phyloP scores from a whole-genome alignment of 768 basidiomycete species.

The Phlebiopsis gigantea region DNA sequence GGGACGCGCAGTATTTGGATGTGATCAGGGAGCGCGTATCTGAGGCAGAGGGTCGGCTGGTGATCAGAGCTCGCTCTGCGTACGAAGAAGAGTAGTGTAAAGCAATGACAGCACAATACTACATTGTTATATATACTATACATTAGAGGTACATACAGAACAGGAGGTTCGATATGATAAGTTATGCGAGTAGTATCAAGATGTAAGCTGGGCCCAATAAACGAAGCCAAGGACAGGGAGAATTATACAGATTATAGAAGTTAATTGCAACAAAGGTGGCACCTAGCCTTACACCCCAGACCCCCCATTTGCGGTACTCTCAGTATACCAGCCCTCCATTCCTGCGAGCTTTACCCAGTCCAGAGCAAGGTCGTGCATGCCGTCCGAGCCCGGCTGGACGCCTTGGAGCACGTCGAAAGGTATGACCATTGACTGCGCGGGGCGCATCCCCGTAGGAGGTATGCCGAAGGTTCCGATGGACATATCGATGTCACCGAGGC shows the following conservation, averaged over 20 bases:
- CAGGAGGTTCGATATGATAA: no score
- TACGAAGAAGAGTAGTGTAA: no score
- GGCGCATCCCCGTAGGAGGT: not conserved
- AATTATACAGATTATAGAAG: no score
- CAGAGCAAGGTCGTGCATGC: conserved; percentile 13
- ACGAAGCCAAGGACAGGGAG: no score
- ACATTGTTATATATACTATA: no score
- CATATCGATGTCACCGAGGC: conserved; percentile 5
- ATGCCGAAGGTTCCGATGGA: not conserved
- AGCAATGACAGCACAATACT: no score
- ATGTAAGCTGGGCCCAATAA: no score
- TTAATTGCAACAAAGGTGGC: no score
- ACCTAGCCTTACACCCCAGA: no score
- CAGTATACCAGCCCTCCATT: conserved; percentile 13
- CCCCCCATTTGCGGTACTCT: not conserved
- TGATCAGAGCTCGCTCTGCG: not conserved
- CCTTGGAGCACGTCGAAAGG: conserved; percentile 21
- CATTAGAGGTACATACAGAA: no score
- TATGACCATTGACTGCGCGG: conserved; percentile 15
- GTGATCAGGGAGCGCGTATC: not conserved
- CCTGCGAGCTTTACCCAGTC: conserved; percentile 19
- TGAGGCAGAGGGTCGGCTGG: not conserved
- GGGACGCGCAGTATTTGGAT: not conserved
- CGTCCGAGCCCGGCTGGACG: conserved; percentile 1
- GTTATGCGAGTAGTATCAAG: no score